These are phyloP conservation scores for Pugionium cornutum DNA, from an alignment of 345 rosid species.

Conservation along the genomic window DNA sequence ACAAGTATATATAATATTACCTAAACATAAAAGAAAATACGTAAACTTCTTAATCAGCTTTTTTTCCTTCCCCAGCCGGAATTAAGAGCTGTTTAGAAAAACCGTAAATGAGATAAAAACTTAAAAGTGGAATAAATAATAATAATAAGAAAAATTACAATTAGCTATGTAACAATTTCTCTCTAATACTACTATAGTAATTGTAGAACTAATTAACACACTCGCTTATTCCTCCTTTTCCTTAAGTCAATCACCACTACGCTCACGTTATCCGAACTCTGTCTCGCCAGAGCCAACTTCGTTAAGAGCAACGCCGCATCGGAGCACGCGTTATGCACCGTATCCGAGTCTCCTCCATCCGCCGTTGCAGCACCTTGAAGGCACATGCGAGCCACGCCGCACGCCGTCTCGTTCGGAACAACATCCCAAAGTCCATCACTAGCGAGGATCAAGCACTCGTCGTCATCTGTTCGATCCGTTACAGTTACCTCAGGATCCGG, in stretches of 20 bases:
- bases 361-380: constrained; percentile 34
- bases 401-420: constrained; percentile 78
- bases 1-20: not conserved
- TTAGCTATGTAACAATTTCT: constrained; percentile 37
- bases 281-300: constrained; percentile 79
- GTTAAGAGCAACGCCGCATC: constrained; percentile 73
- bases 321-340: constrained; percentile 59
- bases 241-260: constrained; percentile 84
- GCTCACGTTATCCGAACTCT: constrained; percentile 84
- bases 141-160: constrained; percentile 27
- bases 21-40: not conserved
- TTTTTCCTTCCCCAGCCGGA: constrained; percentile 24
- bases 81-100: constrained; percentile 11
- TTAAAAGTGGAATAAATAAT: not conserved
- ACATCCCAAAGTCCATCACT: constrained; percentile 97
- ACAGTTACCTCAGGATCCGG: constrained; percentile 79
- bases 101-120: not conserved
- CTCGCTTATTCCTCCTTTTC: constrained; percentile 26
- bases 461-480: constrained; percentile 61
- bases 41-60: not conserved
- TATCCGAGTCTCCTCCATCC: constrained; percentile 1
- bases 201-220: constrained; percentile 8
- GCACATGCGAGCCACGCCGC: constrained; percentile 79
- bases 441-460: constrained; percentile 79
- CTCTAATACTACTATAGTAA: constrained; percentile 10